A percentile compares a stretch with the other conserved stretches of the same genome.
These are phyloP conservation scores for Theobroma cacao DNA, from an alignment of 345 rosid genomes.

Conservation along the genomic window DNA sequence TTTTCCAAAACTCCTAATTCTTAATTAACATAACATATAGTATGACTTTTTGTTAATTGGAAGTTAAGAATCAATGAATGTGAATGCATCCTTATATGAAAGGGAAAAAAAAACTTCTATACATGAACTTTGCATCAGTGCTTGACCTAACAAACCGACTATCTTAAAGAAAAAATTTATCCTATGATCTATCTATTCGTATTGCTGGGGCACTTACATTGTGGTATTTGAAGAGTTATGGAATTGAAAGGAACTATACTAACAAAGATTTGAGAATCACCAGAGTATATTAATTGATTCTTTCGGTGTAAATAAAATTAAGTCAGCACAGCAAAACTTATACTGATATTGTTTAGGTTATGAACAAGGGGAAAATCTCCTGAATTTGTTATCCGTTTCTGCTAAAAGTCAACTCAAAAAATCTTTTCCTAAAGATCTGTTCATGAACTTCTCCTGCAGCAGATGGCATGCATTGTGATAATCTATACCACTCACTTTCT, in stretches of 20 bases:
- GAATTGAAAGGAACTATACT: background rate
- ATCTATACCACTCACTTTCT: background rate
- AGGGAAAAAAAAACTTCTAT: background rate
- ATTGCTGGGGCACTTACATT: no score
- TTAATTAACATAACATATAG: background rate
- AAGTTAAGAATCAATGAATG: background rate
- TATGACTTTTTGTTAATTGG: background rate
- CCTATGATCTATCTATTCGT: no score
- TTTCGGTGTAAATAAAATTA: background rate
- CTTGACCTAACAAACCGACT: background rate
- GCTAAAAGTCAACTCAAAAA: background rate
- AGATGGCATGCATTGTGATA: background rate
- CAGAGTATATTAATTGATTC: background rate
- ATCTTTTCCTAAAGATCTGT: background rate
- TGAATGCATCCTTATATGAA: background rate
- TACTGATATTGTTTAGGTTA: background rate
- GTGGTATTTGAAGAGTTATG: background rate
- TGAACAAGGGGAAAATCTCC: background rate
- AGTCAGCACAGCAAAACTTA: background rate
- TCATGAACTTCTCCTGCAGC: background rate
- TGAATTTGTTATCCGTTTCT: background rate
- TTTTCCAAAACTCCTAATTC: background rate
- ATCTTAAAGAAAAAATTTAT: background rate
- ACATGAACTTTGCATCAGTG: background rate
- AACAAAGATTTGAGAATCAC: background rate